These are phyloP conservation scores for Penicillium manginii DNA, from an alignment of 495 filamentous ascomycete species.

Conservation along the genomic window DNA sequence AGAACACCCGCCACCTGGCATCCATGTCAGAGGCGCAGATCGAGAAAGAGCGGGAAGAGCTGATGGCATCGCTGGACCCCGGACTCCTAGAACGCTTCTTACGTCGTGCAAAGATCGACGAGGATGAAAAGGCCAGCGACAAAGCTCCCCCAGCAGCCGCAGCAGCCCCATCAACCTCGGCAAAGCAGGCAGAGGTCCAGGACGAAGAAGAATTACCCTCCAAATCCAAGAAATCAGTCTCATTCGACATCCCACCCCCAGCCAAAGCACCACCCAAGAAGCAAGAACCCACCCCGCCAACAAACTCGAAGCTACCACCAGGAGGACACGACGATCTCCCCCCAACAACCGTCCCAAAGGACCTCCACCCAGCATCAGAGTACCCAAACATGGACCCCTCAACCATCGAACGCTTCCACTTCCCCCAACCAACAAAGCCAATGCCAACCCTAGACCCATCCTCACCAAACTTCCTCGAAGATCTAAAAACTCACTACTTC, in stretches of 20 bases:
- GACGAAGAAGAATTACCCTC: constrained; percentile 6
- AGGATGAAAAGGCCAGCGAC: constrained; percentile 35
- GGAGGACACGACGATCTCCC: constrained; percentile 42
- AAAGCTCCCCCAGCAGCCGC: neutral
- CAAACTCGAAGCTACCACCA: constrained; percentile 30
- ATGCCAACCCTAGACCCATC: constrained; percentile 78
- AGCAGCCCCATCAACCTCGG: neutral
- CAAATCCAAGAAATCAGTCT: constrained; percentile 35
- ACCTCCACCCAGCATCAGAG: constrained; percentile 49
- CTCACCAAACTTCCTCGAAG: constrained; percentile 77
- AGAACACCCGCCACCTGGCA: constrained; percentile 75
- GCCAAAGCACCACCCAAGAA: constrained; percentile 7
- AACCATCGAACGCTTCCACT: constrained; percentile 64
- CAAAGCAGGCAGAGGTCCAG: neutral
- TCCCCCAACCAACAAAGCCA: constrained; percentile 38
- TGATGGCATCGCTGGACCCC: constrained; percentile 70
- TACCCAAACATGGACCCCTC: constrained; percentile 46
- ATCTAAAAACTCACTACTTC: constrained; percentile 91
- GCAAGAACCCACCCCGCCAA: no score
- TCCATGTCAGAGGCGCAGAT: constrained; percentile 85
- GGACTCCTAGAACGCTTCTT: constrained; percentile 75
- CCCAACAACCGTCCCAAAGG: constrained; percentile 36
- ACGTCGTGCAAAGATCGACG: constrained; percentile 77
- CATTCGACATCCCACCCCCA: constrained; percentile 30
- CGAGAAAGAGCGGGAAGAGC: constrained; percentile 70